Evolutionary conservation across 2,329 filamentous ascomycete species (phyloP), one percentile per base, ranked within the genome.

Genomic region (Trichoderma endophyticum): DNA sequence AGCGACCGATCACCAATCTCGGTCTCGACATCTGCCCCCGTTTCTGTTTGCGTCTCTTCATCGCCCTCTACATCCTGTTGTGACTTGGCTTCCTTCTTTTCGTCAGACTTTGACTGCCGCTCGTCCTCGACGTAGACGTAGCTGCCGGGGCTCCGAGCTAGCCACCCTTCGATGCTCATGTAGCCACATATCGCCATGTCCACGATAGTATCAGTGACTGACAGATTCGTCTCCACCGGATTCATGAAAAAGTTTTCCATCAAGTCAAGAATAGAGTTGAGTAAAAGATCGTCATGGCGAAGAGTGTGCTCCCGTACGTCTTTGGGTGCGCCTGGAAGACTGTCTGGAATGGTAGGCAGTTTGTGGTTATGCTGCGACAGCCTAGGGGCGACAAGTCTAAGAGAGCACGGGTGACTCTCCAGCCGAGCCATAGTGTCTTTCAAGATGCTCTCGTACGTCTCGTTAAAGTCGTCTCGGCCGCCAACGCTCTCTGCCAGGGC

Each of bases 111-210:
- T 54, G 57, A 26, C 51, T 32, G 66, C 8, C 72, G 67, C 36
- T 75, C 70, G 76, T 85, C 70, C 80, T 86, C 73, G 79, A 82
- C 74, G 62, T 86, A 85, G 9, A 85, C 84, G 72, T 88, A 92
- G 6, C 84, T 82, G 77, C 90, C 85, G 4, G 93, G 92, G 68
- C 91, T 89, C 18, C 93, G 90, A 6, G 95, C 84, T 34, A 98
- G 84, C 95, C 96, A 99, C n/a, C 93, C 92, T 78, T 98, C 94
- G 14, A 98, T 86, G 24, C 91, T 90, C 78, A 97, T 91, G 74
- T 93, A 92, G 6, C 94, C 92, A 76, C 96, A 98, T 1, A 93
- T 90, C 12, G 93, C 93, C 54, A 99, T 85, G 75, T 93, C 92
- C 32, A 97, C 88, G 57, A 98, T 85, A 1, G 92, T 88, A 77